phyloP scores from a whole-genome alignment of 2,329 filamentous ascomycete genomes.

The Neofusicoccum laricinum region DNA sequence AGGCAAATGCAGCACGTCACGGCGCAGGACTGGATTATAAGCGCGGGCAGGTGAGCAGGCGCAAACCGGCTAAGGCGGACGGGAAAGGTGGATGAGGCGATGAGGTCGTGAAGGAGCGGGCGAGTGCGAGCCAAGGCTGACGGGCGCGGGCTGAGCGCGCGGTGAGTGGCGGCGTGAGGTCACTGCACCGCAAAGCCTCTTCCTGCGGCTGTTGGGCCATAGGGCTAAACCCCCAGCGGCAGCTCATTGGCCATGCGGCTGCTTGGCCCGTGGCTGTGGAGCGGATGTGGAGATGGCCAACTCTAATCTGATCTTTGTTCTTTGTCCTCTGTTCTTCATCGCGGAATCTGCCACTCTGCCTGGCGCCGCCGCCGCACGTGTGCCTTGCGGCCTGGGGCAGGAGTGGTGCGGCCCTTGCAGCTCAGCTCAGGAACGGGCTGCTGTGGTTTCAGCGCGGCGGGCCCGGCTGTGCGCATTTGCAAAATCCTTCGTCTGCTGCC shows the following conservation, averaged over 20 bases:
- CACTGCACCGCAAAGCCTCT: neutral
- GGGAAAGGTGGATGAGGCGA: neutral
- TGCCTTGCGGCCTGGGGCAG: neutral
- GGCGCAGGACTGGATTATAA: neutral
- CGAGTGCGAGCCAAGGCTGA: neutral
- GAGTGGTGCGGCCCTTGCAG: neutral
- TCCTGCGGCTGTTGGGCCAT: neutral
- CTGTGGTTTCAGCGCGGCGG: no score
- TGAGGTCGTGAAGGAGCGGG: neutral
- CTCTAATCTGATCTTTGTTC: neutral
- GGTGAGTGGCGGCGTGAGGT: neutral
- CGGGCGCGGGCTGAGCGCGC: neutral
- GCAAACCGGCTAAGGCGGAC: neutral
- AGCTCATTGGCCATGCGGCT: neutral
- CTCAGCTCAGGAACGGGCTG: neutral
- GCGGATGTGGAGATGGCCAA: neutral
- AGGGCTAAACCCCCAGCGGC: neutral
- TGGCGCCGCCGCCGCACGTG: neutral
- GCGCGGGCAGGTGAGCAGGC: no score
- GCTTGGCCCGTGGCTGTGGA: constrained; percentile 1
- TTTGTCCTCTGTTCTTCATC: no score
- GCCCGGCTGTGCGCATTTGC: no score
- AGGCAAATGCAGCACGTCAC: neutral
- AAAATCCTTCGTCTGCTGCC: no score
- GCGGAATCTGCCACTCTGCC: no score